Evolutionary conservation across 1,284 basidiomycete genomes (phyloP), one percentile per base, ranked within the genome.

Genomic region (Mrakiaceae sp.): DNA sequence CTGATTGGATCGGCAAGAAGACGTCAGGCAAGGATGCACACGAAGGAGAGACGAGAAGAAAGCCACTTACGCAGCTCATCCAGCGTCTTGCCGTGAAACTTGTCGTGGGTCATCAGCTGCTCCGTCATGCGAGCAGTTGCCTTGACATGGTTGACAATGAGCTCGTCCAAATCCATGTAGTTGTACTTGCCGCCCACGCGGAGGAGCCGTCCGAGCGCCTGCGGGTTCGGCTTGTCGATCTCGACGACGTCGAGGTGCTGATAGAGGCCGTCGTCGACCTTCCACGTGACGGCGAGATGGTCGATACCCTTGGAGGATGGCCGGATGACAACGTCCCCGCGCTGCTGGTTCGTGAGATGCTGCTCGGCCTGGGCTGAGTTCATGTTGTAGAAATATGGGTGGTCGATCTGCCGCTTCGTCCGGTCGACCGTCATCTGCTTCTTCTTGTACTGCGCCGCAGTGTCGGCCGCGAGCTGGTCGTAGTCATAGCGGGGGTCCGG

Each of bases 261-360:
- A 77, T 90, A 98, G 27, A 99, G 81, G 68, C 87, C 90, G 67
- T 97, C 90, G 70, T 96, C 95, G 9, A 99, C 94, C 78, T 98
- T 98, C 96, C 96, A 99, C 0, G 96, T 99, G 11, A 98, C 89
- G 48, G 96, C 96, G 49, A 99, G 81, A 77, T 98, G 96, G 72
- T 97, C 85, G 51, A 82, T 78, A 5, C 95, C 95, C 75, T 95
- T 94, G 3, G 94, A 98, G 46, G 92, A 96, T 0, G 96, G 96
- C 56, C 96, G 82, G 69, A 99, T 91, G 47, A 99, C 90, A 57
- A 93, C 92, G 74, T 97, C 93, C 11, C 94, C 96, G 44, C 90
- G 84, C 71, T 93, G 91, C 76, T 92, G 88, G 69, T 87, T 87
- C 65, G 92, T 89, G 63, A 99, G 80, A 74, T 88, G 90, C 63